Evolutionary conservation across 257 asterid species (phyloP), one percentile per base, ranked within the genome.

Genomic region (Primulina tabacum): DNA sequence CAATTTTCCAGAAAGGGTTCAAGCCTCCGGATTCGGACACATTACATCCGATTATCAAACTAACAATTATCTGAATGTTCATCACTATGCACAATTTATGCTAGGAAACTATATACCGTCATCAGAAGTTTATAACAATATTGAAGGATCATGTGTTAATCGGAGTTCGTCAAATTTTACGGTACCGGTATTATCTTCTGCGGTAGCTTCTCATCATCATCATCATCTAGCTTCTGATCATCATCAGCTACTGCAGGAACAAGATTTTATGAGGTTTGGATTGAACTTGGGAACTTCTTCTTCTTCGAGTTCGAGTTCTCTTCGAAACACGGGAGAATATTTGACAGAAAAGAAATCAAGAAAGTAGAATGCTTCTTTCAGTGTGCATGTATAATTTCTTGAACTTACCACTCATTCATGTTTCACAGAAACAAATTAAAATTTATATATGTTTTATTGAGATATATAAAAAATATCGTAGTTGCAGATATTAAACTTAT

Each of bases 1-100:
- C 76, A 91, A 91, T 73, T 91, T 91, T 67, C 97, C 97, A 1
- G 97, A 91, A 69, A 81, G 92, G 69, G 96, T 91, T 55, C 92
- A 81, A 71, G 87, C 82, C 10, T 59, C 82, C 6, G 73, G 77
- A 55, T 64, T 78, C 7, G 81, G 78, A n/a, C 77, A 77, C 57
- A 53, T 71, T 11, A 75, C 84, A 40, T 53, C 68, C 16, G n/a
- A 33, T 18, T 57, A 57, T 59, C 12, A 8, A 17, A 76, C 78
- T 63, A 58, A 60, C 8, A 60, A 17, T 21, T 67, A 78, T 71
- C 72, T 71, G 61, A 65, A 82, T 68, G 70, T 72, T 71, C 65
- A 64, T 40, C 82, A 81, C 10, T 79, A 86, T 63, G 76, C 78
- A 6, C 78, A 84, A 52, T 57, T 79, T 57, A 82, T 76, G 72